Evolutionary conservation across 345 rosid species (phyloP).

Genomic region (Euclidium syriacum): DNA sequence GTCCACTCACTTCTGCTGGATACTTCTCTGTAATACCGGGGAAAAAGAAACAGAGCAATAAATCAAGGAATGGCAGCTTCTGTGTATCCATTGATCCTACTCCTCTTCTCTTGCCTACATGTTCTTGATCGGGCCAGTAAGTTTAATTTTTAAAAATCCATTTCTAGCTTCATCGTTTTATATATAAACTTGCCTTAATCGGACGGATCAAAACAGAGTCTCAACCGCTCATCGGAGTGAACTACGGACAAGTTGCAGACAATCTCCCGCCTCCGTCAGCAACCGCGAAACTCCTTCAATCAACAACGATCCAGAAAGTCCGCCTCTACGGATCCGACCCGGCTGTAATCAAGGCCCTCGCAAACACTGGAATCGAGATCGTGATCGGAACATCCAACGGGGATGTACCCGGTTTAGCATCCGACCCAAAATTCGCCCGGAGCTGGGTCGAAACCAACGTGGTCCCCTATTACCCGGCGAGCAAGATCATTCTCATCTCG

Average conservation of each 20-base stretch:
- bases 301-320: slow-evolving; percentile 69
- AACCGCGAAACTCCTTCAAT: slow-evolving; percentile 70
- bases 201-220: slow-evolving; percentile 36
- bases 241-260: slow-evolving; percentile 78
- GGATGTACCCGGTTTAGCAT: slow-evolving; percentile 69
- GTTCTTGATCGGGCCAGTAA: slow-evolving; percentile 39
- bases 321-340: slow-evolving; percentile 77
- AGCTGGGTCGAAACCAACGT: slow-evolving; percentile 70
- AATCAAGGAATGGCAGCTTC: slow-evolving; percentile 38
- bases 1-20: background rate
- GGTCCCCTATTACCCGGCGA: slow-evolving; percentile 67
- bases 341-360: slow-evolving; percentile 60
- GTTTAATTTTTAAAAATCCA: slow-evolving; percentile 17
- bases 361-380: slow-evolving; percentile 72
- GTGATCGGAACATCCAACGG: slow-evolving; percentile 66
- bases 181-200: background rate
- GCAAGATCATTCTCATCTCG: slow-evolving; percentile 64
- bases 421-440: slow-evolving; percentile 56
- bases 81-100: slow-evolving; percentile 19
- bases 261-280: slow-evolving; percentile 72
- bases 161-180: background rate
- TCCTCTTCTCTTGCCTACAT: slow-evolving; percentile 33
- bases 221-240: slow-evolving; percentile 74
- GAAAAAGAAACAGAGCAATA: slow-evolving; percentile 9
- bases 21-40: background rate